Base-by-base conservation (phyloP, 2,329 filamentous ascomycete genomes). In the Coleophoma crateriformis region DNA sequence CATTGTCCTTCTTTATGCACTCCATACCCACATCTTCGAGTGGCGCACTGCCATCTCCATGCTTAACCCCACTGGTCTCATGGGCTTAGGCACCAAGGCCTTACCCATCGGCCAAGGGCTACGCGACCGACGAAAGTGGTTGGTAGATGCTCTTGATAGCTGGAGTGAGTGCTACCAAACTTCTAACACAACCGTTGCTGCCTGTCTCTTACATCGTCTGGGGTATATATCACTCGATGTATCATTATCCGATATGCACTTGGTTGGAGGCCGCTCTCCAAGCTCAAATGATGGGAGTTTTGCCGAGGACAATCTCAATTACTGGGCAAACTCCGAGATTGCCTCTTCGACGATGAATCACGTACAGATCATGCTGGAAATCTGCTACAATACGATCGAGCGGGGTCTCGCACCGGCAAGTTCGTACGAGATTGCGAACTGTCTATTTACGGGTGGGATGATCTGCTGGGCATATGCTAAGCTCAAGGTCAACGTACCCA, bases 21-120 rank as follows among this genome's bases (percentile, higher is more conserved):
- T 63, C 2, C 61, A 62, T 42, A 60, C 58, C 1, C 60, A 61
- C 33, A 59, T 63, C 22, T 63, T 62, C 40, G 61, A 63, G 45
- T 63, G 61, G 61, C 57, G 61, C 2, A 55, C 58, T 49, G 50
- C 55, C 11, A 60, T 58, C 5, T 54, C 46, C 3, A 63, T 63
- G 61, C 52, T 62, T 27, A 62, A 62, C 35, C 61, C 61, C 0
- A 63, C 61, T 0, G 61, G 60, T 8, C 45, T 63, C 1, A 58
- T 58, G 50, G 61, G 59, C 3, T 54, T 59, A 13, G 55, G 57
- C 4, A 59, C 58, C 33, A 54, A 54, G 2, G 57, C 56, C 13
- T 52, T 58, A 10, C 56, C 60, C 17, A 58, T 63, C 19, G 61
- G 60, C 11, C 50, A 60, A 33, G 58, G 58, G 1, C 50, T 63